Percentiles rank a stretch among this genome's conserved stretches.
Evolutionary conservation across 2,329 filamentous ascomycete genomes (phyloP).

Genomic region (Penicillium sp.): DNA sequence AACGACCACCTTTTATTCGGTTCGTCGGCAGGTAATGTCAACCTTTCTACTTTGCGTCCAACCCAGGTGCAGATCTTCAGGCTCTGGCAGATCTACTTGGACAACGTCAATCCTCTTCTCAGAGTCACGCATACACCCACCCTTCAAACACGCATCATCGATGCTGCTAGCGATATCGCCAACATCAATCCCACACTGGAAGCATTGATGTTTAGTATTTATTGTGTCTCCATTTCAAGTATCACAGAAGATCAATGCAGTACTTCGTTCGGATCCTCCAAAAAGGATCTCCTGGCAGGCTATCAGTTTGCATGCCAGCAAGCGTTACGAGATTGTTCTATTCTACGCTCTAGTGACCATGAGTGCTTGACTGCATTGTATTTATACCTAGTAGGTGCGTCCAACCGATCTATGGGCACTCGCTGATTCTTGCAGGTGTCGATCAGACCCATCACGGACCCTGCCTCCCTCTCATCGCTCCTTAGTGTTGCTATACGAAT

Average conservation of each 20-base stretch:
- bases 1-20: background rate
- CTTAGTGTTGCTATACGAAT: background rate
- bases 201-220: background rate
- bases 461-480: background rate
- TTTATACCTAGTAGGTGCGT: background rate
- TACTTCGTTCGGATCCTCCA: background rate
- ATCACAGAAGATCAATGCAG: background rate
- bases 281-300: background rate
- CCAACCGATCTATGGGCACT: accelerated
- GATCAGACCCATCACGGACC: background rate
- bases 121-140: background rate
- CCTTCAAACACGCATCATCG: background rate
- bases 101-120: background rate
- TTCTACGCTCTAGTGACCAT: background rate
- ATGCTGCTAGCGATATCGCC: background rate
- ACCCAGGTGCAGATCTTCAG: background rate
- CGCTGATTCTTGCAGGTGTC: background rate
- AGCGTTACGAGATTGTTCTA: background rate
- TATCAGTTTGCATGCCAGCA: background rate
- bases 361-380: background rate
- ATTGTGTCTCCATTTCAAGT: background rate
- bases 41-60: background rate
- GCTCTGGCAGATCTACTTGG: background rate
- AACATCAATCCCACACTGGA: background rate
- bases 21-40: background rate